Base-by-base conservation (phyloP, 2,329 filamentous ascomycete species). In the Diaporthe citriasiana region DNA sequence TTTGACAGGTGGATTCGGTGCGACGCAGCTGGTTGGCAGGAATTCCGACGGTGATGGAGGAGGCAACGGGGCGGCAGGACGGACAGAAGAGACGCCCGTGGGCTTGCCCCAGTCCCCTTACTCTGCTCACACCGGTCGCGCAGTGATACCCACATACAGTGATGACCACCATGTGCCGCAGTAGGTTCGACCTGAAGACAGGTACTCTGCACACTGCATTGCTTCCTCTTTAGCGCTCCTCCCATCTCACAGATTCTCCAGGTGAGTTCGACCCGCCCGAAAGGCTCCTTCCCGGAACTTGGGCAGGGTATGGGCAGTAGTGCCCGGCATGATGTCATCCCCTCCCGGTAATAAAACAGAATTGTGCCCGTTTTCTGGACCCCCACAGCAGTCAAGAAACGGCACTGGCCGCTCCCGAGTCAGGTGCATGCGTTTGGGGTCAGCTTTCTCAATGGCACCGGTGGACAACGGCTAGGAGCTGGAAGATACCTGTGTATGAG, bases 1-100 rank as follows among this genome's bases (percentile, higher is more conserved):
- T 51, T 45, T 66, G 63, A 66, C 63, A 51, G 63, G 63, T 66
- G 63, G 63, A 33, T 66, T 66, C 63, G 33, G 45, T 51, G 63
- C 45, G 27, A 66, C 63, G 63, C 63, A 51, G 63, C 45, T 66
- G 47, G 63, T 38, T 66, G 63, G 63, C 63, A 51, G 30, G 30
- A 27, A 38, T 9, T 66, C 22, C 2, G 63, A 66, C 45, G 30
- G 60, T 19, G 60, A 51, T 51, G 60, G 60, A 38, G 60, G 60
- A 38, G 45, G 60, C 42, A 50, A 35, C 33, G 55, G 33, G 19
- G 22, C 33, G 19, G 55, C 35, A 59, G 55, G 38, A 38, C 13
- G 50, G 25, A 17, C 15, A 27, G 33, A 40, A 38, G 19, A 38
- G 19, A 35, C 22, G 33, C 5, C 30, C 12, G 27, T 40, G n/a